A percentile compares a stretch with the other conserved stretches of the same genome.
phyloP scores from a whole-genome alignment of 2,329 filamentous ascomycete genomes.

The Stagonosporopsis cucurbitacearum region DNA sequence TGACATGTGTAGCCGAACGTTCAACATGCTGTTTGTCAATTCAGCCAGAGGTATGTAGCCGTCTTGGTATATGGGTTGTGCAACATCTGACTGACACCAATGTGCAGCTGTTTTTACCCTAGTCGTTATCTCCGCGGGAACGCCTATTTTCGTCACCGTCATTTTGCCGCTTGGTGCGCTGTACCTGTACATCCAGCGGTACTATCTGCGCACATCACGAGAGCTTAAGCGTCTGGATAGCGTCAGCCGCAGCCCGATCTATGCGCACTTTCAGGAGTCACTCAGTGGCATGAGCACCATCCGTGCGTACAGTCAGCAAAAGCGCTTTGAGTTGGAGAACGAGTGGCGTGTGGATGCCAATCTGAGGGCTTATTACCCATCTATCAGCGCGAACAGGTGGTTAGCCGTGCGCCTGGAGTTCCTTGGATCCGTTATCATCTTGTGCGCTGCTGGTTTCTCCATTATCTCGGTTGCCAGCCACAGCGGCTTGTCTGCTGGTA shows the following conservation, averaged over 20 bases:
- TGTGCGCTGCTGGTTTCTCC: constrained; percentile 81
- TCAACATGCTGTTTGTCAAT: constrained; percentile 80
- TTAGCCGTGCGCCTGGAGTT: constrained; percentile 94
- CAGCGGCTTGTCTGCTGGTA: constrained; percentile 69
- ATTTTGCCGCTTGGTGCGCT: constrained; percentile 81
- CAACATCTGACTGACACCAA: constrained; percentile 31
- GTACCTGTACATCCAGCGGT: constrained; percentile 94
- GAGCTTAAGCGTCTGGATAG: constrained; percentile 97
- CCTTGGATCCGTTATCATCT: constrained; percentile 91
- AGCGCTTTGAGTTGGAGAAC: constrained; percentile 88
- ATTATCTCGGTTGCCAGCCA: constrained; percentile 79
- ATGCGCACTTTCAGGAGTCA: constrained; percentile 97
- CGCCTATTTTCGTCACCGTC: constrained; percentile 78
- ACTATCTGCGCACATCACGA: constrained; percentile 94
- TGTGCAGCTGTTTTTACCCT: constrained; percentile 74
- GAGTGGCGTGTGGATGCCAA: constrained; percentile 98
- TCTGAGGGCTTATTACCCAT: constrained; percentile 91
- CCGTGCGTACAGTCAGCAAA: constrained; percentile 88
- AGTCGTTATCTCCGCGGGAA: constrained; percentile 80
- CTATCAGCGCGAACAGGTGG: constrained; percentile 90
- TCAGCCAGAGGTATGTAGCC: constrained; percentile 54
- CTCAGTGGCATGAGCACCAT: constrained; percentile 94
- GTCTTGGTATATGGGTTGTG: constrained; percentile 20
- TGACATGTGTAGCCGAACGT: constrained; percentile 67
- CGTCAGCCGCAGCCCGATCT: constrained; percentile 93